Evolutionary conservation across 495 filamentous ascomycete species (phyloP), one percentile per base, ranked within the genome.

Genomic region (Terfezia boudieri): DNA sequence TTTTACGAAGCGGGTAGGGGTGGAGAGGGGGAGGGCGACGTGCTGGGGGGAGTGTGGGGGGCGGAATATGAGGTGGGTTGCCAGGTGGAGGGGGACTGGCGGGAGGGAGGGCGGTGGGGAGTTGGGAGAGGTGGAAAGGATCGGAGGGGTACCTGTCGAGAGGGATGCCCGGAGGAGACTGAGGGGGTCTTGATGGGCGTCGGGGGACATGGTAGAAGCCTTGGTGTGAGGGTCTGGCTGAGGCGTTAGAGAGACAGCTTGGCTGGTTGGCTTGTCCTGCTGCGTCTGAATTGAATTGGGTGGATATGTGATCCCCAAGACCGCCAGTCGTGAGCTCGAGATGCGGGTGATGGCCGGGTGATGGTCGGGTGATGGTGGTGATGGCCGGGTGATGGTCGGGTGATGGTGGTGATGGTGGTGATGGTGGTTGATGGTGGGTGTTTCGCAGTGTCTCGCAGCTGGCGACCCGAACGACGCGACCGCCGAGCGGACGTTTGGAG

Each of bases 1-100:
- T 14, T 81, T 81, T 51, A 81, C 71, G 72, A 96, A 95, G 57
- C 90, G 86, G 46, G 92, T 96, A 10, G 79, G 74, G 9, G 80
- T 74, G 49, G 76, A 76, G 59, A 99, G 76, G 2, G 83, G 72
- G 54, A 94, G 72, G 75, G 41, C 73, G 66, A n/a, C 60, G 54
- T 51, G 76, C 69, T 58, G 49, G 26, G 26, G 26, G 41, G 41
- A 14, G 4, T 14, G 12, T 14, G 41, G 4, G 41, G 12, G 4
- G 12, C 41, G 41, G 72, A 98, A 96, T 56, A 79, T 75, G 22
- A 98, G 77, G 67, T 90, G 79, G 14, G 82, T 83, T 16, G 90
- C 92, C 59, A 78, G 69, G 37, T 85, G 80, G 43, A 98, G 73
- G 59, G 77, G 71, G 51, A 67, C 54, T 52, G 71, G 68, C 16